Base-by-base conservation (phyloP, 129 eudicot genomes). In the Helianthus annuus region DNA sequence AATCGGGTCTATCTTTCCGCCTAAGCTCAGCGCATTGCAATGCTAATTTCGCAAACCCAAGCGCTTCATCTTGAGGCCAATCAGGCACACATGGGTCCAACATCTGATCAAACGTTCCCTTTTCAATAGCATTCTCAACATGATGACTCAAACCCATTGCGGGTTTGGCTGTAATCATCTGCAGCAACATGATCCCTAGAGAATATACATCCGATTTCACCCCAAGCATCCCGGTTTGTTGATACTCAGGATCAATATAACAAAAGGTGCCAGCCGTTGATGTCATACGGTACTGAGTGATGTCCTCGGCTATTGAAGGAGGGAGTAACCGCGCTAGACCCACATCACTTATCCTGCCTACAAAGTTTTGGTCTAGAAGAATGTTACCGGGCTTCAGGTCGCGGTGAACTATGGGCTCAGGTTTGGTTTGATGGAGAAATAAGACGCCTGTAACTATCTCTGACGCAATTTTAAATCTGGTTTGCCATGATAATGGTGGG, bases 231-330 rank as follows among this genome's bases (percentile, higher is more conserved):
- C 96, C 93, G 2, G 93, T 82, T 34, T 89, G 93, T 66, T 89
- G 96, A 82, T 89, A 89, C 64, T 86, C 96, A 0, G 96, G 96
- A 76, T 89, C 96, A 45, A 87, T 89, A 62, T 87, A 89, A 65
- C 93, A 86, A 51, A 89, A 81, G 8, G 93, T 89, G 4, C 92
- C 96, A 10, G 93, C 93, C 3, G 93, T 73, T 19, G 93, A 86
- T 9, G 96, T 86, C 90, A 86, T 82, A 2, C 90, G 79, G 40
- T 80, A 86, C 78, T 89, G 93, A 12, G 96, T 87, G 14, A 89
- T 89, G 38, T 82, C 88, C 6, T 87, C 88, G 10, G 88, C 70
- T 7, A 81, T 71, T 3, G 84, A 55, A 10, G 92, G 83, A 27
- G 96, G 93, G 76, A 89, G 90, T 14, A 89, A 86, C 58, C 96